phyloP scores from a whole-genome alignment of 1,284 basidiomycete species.

The Lignosus rhinocerotis region DNA sequence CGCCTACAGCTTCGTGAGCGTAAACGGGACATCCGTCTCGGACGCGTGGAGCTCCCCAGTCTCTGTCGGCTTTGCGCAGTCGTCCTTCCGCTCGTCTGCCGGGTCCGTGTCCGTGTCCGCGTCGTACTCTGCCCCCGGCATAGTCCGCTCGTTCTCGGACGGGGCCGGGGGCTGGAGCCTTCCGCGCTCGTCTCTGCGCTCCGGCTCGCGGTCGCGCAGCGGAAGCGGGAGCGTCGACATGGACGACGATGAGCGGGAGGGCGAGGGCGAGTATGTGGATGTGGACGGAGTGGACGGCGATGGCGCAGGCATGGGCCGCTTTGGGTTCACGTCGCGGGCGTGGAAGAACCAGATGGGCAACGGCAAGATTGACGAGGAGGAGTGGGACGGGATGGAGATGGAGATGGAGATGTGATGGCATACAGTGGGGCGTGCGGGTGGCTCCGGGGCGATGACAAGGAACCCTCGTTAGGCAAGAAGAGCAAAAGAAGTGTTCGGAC shows the following conservation, averaged over 20 bases:
- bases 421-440: background rate
- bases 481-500: background rate
- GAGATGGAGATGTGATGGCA: slow-evolving; percentile 39
- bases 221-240: slow-evolving; percentile 39
- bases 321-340: slow-evolving; percentile 31
- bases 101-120: slow-evolving; percentile 13
- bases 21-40: slow-evolving; percentile 23
- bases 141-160: slow-evolving; percentile 29
- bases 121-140: slow-evolving; percentile 8
- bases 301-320: slow-evolving; percentile 15
- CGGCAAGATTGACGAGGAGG: slow-evolving; percentile 40
- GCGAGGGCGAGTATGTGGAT: slow-evolving; percentile 23
- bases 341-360: slow-evolving; percentile 35
- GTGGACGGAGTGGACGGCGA: slow-evolving; percentile 27
- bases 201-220: slow-evolving; percentile 38
- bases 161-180: slow-evolving; percentile 50
- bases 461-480: background rate
- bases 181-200: slow-evolving; percentile 52
- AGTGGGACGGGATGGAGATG: slow-evolving; percentile 41
- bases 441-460: background rate
- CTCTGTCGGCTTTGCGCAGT: slow-evolving; percentile 31
- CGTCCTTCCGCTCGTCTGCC: slow-evolving; percentile 31
- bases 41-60: slow-evolving; percentile 32
- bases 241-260: slow-evolving; percentile 14
- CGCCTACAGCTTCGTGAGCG: slow-evolving; percentile 27